These are phyloP conservation scores for Gracilaria caudata DNA, from an alignment of 23 red algal genomes.

Conservation along the genomic window DNA sequence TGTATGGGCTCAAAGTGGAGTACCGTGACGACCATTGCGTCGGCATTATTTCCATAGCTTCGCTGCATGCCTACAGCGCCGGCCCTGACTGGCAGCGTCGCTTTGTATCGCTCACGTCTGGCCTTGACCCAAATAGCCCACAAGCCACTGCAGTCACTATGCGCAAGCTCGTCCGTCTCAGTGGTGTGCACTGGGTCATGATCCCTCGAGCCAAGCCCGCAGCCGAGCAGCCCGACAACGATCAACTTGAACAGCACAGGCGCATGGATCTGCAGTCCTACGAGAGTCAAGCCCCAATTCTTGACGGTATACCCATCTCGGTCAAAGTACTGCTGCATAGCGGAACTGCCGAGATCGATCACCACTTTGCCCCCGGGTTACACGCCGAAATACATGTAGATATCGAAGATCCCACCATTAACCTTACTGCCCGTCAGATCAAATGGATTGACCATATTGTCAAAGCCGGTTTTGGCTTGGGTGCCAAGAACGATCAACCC, in stretches of 20 bases:
- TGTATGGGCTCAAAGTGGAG: constrained; percentile 66
- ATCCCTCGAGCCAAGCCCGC: constrained; percentile 27
- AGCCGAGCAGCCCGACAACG: background rate
- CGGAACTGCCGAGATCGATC: constrained; percentile 12
- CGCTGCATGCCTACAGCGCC: constrained; percentile 56
- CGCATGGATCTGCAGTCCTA: constrained; percentile 49
- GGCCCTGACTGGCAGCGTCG: constrained; percentile 48
- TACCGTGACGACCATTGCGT: constrained; percentile 63
- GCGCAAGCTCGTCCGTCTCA: constrained; percentile 60
- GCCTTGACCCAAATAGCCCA: constrained; percentile 7
- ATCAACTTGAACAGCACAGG: background rate
- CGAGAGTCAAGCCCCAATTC: constrained; percentile 48
- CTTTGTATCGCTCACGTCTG: constrained; percentile 46
- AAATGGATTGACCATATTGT: constrained; percentile 63
- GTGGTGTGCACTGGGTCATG: constrained; percentile 63
- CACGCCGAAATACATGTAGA: constrained; percentile 68
- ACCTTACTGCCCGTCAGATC: constrained; percentile 60
- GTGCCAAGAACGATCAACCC: background rate
- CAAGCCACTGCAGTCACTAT: constrained; percentile 50
- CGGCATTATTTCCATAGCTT: constrained; percentile 49
- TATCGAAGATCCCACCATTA: constrained; percentile 56
- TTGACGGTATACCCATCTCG: constrained; percentile 56
- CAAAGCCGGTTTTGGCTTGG: constrained; percentile 53
- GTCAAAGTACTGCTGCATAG: constrained; percentile 45
- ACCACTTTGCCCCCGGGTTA: constrained; percentile 24